Evolutionary conservation across 2,329 filamentous ascomycete genomes (phyloP).

Genomic region (Seiridium cupressi): DNA sequence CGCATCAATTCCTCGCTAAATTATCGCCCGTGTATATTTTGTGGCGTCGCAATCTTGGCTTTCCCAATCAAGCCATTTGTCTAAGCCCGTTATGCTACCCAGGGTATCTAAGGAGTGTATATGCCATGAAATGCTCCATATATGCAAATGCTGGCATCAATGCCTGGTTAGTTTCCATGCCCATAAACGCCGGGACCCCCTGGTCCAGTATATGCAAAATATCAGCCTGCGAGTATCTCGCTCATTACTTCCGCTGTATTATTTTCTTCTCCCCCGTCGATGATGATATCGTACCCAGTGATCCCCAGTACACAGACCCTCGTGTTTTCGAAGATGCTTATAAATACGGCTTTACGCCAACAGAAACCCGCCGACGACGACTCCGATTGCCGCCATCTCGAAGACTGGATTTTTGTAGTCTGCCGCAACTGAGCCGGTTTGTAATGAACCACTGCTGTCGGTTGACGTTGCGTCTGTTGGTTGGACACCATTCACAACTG

Average conservation of each 20-base stretch:
- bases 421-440: slow-evolving; percentile 19
- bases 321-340: neutral
- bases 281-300: neutral
- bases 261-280: neutral
- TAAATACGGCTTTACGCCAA: slow-evolving; percentile 10
- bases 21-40: neutral
- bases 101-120: slow-evolving; percentile 20
- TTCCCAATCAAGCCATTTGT: neutral
- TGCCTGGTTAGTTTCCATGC: neutral
- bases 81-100: slow-evolving; percentile 14
- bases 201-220: slow-evolving; percentile 1
- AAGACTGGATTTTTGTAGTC: slow-evolving; percentile 12
- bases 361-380: slow-evolving; percentile 22
- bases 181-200: neutral
- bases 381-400: slow-evolving; percentile 19
- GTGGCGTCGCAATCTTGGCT: neutral
- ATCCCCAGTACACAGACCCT: neutral
- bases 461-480: slow-evolving; percentile 13
- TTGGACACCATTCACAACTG: slow-evolving; percentile 19
- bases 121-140: slow-evolving; percentile 16
- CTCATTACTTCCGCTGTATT: neutral
- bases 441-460: slow-evolving; percentile 18
- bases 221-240: neutral
- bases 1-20: neutral
- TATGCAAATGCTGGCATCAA: slow-evolving; percentile 17